Percentiles rank a stretch among this genome's conserved stretches.
Evolutionary conservation across 768 basidiomycete species (phyloP).

Genomic region (Lanmaoa rubissima): DNA sequence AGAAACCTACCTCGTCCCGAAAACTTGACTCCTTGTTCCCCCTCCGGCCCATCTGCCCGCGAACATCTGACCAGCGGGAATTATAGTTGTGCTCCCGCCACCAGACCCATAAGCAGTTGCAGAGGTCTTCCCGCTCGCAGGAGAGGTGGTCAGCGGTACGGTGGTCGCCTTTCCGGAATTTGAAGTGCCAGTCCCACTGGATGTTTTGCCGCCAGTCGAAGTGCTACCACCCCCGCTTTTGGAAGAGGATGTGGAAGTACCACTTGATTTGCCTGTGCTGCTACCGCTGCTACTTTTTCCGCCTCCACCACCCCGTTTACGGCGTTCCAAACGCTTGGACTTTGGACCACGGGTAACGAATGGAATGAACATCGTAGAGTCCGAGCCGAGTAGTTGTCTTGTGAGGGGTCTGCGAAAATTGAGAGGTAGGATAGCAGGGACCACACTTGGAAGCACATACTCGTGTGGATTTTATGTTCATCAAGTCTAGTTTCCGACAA

Average conservation of each 20-base stretch:
- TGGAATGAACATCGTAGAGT: slow-evolving; percentile 22
- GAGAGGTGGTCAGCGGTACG: slow-evolving; percentile 20
- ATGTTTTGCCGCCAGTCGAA: neutral
- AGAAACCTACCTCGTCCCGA: slow-evolving; percentile 48
- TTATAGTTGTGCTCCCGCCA: slow-evolving; percentile 31
- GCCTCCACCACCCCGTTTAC: slow-evolving; percentile 35
- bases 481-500: neutral
- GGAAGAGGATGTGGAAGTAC: slow-evolving; percentile 6
- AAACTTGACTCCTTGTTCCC: slow-evolving; percentile 44
- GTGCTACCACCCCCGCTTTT: neutral
- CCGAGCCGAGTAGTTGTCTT: neutral
- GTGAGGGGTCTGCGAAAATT: neutral
- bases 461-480: neutral
- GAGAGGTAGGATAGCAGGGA: neutral
- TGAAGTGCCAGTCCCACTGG: neutral
- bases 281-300: slow-evolving; percentile 19
- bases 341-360: slow-evolving; percentile 6
- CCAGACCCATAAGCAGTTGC: slow-evolving; percentile 36
- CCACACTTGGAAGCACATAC: no score
- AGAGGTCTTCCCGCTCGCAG: slow-evolving; percentile 23
- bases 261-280: slow-evolving; percentile 11
- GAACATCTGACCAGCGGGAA: slow-evolving; percentile 46
- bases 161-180: slow-evolving; percentile 6
- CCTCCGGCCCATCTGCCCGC: slow-evolving; percentile 53
- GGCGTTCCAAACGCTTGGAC: slow-evolving; percentile 16